Evolutionary conservation across 768 basidiomycete genomes (phyloP).

Genomic region (Mycena amicta): DNA sequence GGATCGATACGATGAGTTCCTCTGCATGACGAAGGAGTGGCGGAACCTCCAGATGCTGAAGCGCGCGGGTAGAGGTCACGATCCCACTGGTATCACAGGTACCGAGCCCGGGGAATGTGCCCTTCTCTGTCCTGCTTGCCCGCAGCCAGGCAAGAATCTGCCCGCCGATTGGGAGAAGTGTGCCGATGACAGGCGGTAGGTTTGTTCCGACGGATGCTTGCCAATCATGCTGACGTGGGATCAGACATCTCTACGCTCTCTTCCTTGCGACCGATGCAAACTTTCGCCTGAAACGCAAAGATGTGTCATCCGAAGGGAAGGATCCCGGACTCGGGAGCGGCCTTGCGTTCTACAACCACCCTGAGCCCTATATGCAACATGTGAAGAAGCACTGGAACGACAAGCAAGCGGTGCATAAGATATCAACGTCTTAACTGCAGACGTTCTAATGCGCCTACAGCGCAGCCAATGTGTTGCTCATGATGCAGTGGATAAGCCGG

Average conservation of each 20-base stretch:
- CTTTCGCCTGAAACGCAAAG: constrained; percentile 25
- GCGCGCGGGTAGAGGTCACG: constrained; percentile 24
- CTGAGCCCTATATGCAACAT: constrained; percentile 13
- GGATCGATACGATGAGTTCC: constrained; percentile 25
- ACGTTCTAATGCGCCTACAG: too few relatives aligned
- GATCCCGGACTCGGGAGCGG: constrained; percentile 22
- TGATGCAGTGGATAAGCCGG: constrained; percentile 4
- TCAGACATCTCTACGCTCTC: constrained; percentile 20
- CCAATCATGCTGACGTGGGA: not conserved
- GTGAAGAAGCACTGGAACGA: constrained; percentile 6
- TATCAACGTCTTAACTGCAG: too few relatives aligned
- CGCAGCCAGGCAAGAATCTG: constrained; percentile 30
- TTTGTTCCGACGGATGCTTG: not conserved
- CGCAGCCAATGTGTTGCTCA: constrained; percentile 9
- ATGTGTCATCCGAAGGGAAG: constrained; percentile 14
- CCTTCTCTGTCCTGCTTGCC: constrained; percentile 31
- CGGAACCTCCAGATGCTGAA: constrained; percentile 24
- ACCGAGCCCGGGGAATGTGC: constrained; percentile 26
- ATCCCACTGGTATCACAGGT: constrained; percentile 13
- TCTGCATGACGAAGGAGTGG: constrained; percentile 24
- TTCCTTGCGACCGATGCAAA: constrained; percentile 29
- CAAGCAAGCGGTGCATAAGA: not conserved
- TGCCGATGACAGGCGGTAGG: constrained; percentile 10
- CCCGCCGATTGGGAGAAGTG: constrained; percentile 22
- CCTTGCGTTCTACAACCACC: constrained; percentile 17